These are phyloP conservation scores for Chaetomium globosum DNA, from an alignment of 2,329 filamentous ascomycete genomes.

Conservation along the genomic window DNA sequence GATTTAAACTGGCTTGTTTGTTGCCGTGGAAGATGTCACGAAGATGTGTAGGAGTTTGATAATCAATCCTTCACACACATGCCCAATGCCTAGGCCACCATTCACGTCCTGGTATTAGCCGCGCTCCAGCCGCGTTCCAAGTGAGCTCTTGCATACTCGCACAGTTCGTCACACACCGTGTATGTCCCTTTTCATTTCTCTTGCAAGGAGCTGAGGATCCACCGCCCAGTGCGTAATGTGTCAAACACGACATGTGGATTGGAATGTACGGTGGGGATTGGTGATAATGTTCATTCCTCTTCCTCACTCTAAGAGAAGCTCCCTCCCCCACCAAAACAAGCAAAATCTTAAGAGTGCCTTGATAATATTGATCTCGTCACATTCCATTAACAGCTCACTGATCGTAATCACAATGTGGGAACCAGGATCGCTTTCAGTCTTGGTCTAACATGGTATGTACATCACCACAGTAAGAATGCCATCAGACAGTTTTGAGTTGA, in stretches of 20 bases:
- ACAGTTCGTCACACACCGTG: not conserved
- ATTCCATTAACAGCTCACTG: not conserved
- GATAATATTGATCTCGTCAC: not conserved
- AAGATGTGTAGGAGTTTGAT: not conserved
- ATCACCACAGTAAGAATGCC: constrained; percentile 7
- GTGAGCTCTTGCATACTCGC: not conserved
- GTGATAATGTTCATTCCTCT: not conserved
- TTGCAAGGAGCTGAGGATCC: not conserved
- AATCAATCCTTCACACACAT: not conserved
- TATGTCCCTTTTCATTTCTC: not conserved
- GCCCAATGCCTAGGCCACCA: not conserved
- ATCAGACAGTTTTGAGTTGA: constrained; percentile 15
- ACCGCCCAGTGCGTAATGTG: not conserved
- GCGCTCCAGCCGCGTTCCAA: not conserved
- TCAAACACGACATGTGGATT: not conserved
- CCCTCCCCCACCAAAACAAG: not conserved
- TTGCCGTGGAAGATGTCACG: not conserved
- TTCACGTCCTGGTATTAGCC: not conserved
- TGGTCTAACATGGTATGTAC: constrained; percentile 12
- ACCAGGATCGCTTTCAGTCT: not conserved
- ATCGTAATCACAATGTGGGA: not conserved
- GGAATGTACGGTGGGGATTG: not conserved
- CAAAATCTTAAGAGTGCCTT: not conserved
- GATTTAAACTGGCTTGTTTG: constrained; percentile 1
- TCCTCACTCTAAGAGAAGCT: not conserved